A percentile compares a stretch with the other conserved stretches of the same genome.
phyloP scores from a whole-genome alignment of 2,329 filamentous ascomycete species.

The Penicillium sp. region DNA sequence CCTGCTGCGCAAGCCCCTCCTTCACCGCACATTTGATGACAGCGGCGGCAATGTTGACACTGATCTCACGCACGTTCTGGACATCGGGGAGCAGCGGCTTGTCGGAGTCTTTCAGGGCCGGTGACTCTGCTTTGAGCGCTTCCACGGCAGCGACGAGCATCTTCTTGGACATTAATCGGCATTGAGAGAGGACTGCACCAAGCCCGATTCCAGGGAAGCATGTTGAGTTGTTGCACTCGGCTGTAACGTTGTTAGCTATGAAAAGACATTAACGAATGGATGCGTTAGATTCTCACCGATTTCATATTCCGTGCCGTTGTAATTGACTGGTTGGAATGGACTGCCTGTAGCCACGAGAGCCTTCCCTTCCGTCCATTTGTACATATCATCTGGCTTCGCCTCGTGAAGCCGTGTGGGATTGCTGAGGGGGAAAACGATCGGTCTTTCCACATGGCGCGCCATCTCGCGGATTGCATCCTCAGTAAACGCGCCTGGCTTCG shows the following conservation, averaged over 20 bases:
- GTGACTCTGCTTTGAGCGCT: slow-evolving; percentile 70
- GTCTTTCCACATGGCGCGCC: slow-evolving; percentile 70
- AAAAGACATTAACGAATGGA: background rate
- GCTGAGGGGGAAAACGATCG: slow-evolving; percentile 79
- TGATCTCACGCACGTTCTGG: slow-evolving; percentile 71
- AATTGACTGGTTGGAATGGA: slow-evolving; percentile 74
- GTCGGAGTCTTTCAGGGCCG: slow-evolving; percentile 65
- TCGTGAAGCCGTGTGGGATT: slow-evolving; percentile 86
- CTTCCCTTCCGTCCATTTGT: slow-evolving; percentile 75
- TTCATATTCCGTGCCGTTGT: slow-evolving; percentile 56
- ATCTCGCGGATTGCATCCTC: slow-evolving; percentile 73
- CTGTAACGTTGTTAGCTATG: slow-evolving; percentile 36
- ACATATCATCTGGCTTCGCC: slow-evolving; percentile 74
- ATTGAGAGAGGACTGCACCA: slow-evolving; percentile 71
- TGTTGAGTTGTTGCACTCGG: slow-evolving; percentile 87
- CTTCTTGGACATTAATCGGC: slow-evolving; percentile 67
- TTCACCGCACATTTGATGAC: slow-evolving; percentile 72
- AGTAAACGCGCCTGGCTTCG: slow-evolving; percentile 74
- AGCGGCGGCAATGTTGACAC: slow-evolving; percentile 72
- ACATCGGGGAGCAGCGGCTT: slow-evolving; percentile 76
- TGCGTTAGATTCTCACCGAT: slow-evolving; percentile 47
- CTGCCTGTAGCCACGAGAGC: slow-evolving; percentile 81
- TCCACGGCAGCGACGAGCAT: slow-evolving; percentile 82
- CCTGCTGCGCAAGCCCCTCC: slow-evolving; percentile 67
- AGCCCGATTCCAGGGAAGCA: slow-evolving; percentile 86